These are phyloP conservation scores for Backusella liffmaniae DNA, from an alignment of 192 early-diverging fungal species.

Conservation along the genomic window DNA sequence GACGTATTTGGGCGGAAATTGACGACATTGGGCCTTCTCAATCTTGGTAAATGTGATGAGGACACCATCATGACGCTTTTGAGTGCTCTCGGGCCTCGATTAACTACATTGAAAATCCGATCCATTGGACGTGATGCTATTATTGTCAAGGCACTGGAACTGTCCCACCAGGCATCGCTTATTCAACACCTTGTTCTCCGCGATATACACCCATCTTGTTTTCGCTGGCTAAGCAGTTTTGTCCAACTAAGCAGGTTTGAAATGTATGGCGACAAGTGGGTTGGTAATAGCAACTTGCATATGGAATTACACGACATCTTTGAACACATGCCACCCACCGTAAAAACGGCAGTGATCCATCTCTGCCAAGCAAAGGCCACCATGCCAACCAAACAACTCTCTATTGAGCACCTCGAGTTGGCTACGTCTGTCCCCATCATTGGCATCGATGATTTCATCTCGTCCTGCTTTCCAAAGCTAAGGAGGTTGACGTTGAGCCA, in stretches of 20 bases:
- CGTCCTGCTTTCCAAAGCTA: background rate
- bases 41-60: background rate
- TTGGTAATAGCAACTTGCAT: background rate
- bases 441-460: background rate
- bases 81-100: background rate
- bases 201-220: background rate
- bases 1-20: background rate
- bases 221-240: background rate
- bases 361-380: background rate
- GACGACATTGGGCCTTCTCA: background rate
- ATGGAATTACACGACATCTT: background rate
- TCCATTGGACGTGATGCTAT: background rate
- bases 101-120: background rate
- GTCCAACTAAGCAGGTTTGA: background rate
- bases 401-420: background rate
- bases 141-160: background rate
- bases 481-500: background rate
- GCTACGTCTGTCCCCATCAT: background rate
- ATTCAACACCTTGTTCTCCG: background rate
- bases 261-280: background rate
- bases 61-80: background rate
- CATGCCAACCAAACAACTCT: background rate
- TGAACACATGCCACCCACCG: background rate
- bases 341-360: background rate
- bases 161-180: background rate